Evolutionary conservation across 1,284 basidiomycete species (phyloP).

Genomic region (Puccinia coronata): DNA sequence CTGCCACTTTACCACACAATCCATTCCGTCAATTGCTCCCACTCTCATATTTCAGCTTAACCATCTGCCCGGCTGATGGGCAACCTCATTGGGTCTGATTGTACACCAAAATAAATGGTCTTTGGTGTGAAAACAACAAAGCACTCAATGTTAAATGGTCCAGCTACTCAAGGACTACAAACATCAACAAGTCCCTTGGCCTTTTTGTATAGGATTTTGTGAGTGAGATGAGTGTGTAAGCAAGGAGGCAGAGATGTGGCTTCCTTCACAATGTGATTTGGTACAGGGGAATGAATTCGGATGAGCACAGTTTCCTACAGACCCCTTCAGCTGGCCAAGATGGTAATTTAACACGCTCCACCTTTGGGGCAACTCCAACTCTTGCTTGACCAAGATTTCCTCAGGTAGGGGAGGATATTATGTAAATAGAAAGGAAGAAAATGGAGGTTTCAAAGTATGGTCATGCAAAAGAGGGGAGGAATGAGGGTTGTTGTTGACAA

Average conservation of each 20-base stretch:
- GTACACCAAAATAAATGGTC: constrained; percentile 67
- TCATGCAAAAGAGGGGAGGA: too few species aligned
- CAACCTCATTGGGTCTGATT: constrained; percentile 65
- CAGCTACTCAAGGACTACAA: constrained; percentile 59
- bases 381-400: constrained; percentile 66
- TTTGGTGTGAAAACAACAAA: constrained; percentile 59
- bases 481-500: too few species aligned
- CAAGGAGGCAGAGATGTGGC: too few species aligned
- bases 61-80: constrained; percentile 65
- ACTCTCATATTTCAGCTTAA: constrained; percentile 67
- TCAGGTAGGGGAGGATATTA: too few species aligned
- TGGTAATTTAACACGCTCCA: constrained; percentile 64
- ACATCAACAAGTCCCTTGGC: constrained; percentile 61
- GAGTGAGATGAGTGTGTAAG: constrained; percentile 67
- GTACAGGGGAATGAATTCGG: constrained; percentile 58
- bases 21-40: constrained; percentile 64
- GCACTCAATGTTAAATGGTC: constrained; percentile 58
- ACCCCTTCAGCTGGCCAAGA: constrained; percentile 69
- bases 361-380: constrained; percentile 66
- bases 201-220: constrained; percentile 61
- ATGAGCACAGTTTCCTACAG: constrained; percentile 61
- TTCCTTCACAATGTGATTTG: constrained; percentile 70
- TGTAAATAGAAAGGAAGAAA: too few species aligned
- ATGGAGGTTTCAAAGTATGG: too few species aligned
- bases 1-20: constrained; percentile 55